These are phyloP conservation scores for Penicillium verrucosum DNA, from an alignment of 2,329 filamentous ascomycete genomes.

Conservation along the genomic window DNA sequence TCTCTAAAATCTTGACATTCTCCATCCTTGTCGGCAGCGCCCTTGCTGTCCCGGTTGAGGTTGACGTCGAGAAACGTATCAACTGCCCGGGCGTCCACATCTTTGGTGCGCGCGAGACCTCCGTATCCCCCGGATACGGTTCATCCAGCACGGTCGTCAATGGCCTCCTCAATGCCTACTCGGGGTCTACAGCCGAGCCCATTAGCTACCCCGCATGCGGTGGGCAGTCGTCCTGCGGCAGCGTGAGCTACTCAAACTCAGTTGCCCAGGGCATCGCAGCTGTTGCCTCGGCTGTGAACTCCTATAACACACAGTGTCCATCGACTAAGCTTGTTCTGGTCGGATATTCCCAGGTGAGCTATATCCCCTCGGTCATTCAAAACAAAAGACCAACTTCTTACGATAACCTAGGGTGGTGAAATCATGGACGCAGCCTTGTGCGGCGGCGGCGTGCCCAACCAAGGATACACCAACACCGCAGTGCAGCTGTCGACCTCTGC, in stretches of 20 bases:
- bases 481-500: slow-evolving; percentile 47
- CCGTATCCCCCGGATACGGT: slow-evolving; percentile 50
- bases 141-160: slow-evolving; percentile 51
- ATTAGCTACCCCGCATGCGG: slow-evolving; percentile 63
- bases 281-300: slow-evolving; percentile 58
- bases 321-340: slow-evolving; percentile 58
- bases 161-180: slow-evolving; percentile 47
- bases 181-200: slow-evolving; percentile 54
- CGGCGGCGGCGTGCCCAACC: slow-evolving; percentile 52
- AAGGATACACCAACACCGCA: slow-evolving; percentile 47
- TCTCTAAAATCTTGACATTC: slow-evolving; percentile 5
- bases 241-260: slow-evolving; percentile 59
- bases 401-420: slow-evolving; percentile 51
- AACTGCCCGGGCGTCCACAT: slow-evolving; percentile 49
- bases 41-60: slow-evolving; percentile 10
- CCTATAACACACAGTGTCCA: slow-evolving; percentile 57
- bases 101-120: slow-evolving; percentile 54
- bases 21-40: slow-evolving; percentile 6
- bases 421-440: slow-evolving; percentile 63
- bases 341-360: slow-evolving; percentile 58
- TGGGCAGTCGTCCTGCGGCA: slow-evolving; percentile 57
- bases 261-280: slow-evolving; percentile 57
- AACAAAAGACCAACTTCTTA: not conserved
- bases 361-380: not conserved
- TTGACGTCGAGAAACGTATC: slow-evolving; percentile 14